Conservation (phyloP, 306 rosid species). For the Dalbergia cultrata region DNA sequence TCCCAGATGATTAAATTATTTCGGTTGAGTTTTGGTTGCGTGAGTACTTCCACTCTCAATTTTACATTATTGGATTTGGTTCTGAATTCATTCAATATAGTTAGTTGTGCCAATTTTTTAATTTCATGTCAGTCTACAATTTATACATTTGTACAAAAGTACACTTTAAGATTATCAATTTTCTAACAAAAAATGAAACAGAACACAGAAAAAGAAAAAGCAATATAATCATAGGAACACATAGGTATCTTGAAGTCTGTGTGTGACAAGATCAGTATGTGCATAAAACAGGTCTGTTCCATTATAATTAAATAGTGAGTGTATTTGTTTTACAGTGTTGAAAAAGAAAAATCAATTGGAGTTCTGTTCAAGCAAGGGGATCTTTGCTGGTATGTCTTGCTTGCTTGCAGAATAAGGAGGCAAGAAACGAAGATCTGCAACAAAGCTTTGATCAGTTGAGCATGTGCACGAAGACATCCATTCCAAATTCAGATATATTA, state of each 20-base stretch:
- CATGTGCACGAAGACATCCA: slow-evolving; percentile 42
- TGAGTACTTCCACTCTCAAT: neutral
- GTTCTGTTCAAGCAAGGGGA: slow-evolving; percentile 7
- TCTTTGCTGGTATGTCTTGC: neutral
- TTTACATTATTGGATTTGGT: slow-evolving; percentile 4
- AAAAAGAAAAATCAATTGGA: neutral
- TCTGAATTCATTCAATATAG: neutral
- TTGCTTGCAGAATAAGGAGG: slow-evolving; percentile 42
- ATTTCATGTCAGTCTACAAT: neutral
- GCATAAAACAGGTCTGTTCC: too few species aligned
- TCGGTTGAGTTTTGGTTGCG: neutral
- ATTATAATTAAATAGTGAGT: neutral
- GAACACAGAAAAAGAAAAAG: slow-evolving; percentile 40
- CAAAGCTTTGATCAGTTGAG: slow-evolving; percentile 5
- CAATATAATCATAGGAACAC: too few species aligned
- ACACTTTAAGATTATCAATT: slow-evolving; percentile 1
- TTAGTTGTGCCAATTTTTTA: neutral
- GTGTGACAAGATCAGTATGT: too few species aligned
- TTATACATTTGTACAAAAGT: neutral
- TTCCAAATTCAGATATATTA: slow-evolving; percentile 38
- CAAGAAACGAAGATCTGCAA: slow-evolving; percentile 33
- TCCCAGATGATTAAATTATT: neutral
- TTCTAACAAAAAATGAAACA: neutral
- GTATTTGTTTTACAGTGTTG: neutral
- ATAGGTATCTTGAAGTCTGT: too few species aligned